Base-by-base conservation (phyloP, 2,329 filamentous ascomycete genomes). In the Colletotrichum theobromicola region DNA sequence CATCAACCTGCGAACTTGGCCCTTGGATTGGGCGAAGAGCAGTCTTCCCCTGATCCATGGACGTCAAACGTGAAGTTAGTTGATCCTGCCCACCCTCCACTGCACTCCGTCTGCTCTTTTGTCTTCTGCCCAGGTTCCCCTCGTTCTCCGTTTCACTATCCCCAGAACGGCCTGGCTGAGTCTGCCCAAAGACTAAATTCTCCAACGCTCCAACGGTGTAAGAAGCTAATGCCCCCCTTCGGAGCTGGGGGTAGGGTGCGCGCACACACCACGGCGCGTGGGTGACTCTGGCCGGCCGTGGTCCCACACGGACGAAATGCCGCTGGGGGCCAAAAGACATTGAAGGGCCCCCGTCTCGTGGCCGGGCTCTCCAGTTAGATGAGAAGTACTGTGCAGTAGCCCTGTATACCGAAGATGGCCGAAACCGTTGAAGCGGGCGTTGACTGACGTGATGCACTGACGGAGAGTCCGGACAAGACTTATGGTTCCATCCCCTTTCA, bases 211-310 rank as follows among this genome's bases (percentile, higher is more conserved):
- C 42, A 57, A 67, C 46, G 42, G 37, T 30, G 61, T 46, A 24
- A 63, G 68, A 67, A 35, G 32, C 68, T 72, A 67, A 67, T 58
- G 53, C 55, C 57, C 55, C 62, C 68, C 63, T 71, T 74, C 68
- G 62, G 62, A 74, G 68, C 61, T 57, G 67, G 15, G 24, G 42
- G 42, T 24, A 53, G 30, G 64, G 58, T n/a, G 62, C 26, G 37
- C 46, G 50, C 64, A 57, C 50, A 66, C 63, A 55, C 62, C 34
- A n/a, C 42, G 42, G 50, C 28, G 55, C 32, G 64, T 28, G 30
- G 53, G 32, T 58, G 37, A 58, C 32, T 53, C 21, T 28, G 64
- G 24, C 64, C 64, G 64, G 30, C 21, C 50, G 37, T 65, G 63
- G 13, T 37, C 32, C 50, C 50, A 57, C 64, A 57, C 46, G 26